Evolutionary conservation across 192 early-diverging fungal species (phyloP).

Genomic region (Umbelopsis isabellina): DNA sequence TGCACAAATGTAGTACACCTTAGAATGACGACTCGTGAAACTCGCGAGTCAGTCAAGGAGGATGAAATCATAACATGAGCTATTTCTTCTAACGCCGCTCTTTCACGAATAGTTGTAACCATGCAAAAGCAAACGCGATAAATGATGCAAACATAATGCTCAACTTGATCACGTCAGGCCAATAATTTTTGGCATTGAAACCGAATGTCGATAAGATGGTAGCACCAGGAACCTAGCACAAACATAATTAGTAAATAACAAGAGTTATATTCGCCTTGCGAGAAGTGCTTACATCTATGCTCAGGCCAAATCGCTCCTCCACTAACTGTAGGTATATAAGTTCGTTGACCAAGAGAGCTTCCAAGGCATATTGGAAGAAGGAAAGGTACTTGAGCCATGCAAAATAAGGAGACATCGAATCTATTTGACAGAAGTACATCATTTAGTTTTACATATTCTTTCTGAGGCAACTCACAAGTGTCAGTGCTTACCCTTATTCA

Average conservation of each 20-base stretch:
- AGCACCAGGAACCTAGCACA: constrained; percentile 73
- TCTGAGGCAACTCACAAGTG: not conserved
- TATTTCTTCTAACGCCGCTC: constrained; percentile 64
- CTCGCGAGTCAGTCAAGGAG: not conserved
- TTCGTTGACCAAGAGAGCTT: constrained; percentile 91
- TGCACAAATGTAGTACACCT: not conserved
- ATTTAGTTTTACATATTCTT: not conserved
- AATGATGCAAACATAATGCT: constrained; percentile 60
- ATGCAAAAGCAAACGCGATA: constrained; percentile 71
- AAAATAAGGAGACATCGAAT: constrained; percentile 68
- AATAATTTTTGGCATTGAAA: constrained; percentile 80
- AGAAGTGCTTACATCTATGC: constrained; percentile 66
- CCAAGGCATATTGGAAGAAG: constrained; percentile 90
- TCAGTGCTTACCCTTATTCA: constrained; percentile 72
- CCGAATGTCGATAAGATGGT: constrained; percentile 88
- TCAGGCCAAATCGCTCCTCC: constrained; percentile 80
- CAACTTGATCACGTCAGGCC: constrained; percentile 75
- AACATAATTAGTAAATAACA: not conserved
- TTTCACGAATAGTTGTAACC: constrained; percentile 82
- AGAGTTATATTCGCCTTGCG: not conserved
- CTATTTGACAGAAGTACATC: constrained; percentile 28
- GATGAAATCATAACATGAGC: not conserved
- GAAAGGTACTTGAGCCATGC: constrained; percentile 73
- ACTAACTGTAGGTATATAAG: constrained; percentile 76
- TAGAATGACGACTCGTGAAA: not conserved